A percentile compares a stretch with the other conserved stretches of the same genome.
Evolutionary conservation across 2,329 filamentous ascomycete genomes (phyloP).

Genomic region (Colletotrichum limetticola): DNA sequence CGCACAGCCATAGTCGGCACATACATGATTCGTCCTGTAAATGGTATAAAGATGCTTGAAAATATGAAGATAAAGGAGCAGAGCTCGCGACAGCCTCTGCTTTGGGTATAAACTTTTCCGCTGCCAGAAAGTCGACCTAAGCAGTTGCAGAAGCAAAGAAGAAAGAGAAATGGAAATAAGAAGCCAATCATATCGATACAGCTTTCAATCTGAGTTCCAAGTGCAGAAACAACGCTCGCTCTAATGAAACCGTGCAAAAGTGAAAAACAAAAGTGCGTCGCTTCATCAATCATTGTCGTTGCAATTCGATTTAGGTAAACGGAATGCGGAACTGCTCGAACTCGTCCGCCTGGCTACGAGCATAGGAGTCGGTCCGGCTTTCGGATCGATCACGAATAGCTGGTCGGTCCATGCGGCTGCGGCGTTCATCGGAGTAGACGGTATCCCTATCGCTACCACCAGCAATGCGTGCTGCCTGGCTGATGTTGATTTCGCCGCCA

Average conservation of each 20-base stretch:
- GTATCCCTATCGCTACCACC: conserved; percentile 64
- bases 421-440: conserved; percentile 61
- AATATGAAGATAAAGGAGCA: background rate
- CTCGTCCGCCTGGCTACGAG: conserved; percentile 39
- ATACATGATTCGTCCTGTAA: conserved; percentile 29
- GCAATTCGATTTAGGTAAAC: conserved; percentile 22
- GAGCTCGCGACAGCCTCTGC: conserved; percentile 35
- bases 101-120: conserved; percentile 51
- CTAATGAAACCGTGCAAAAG: conserved; percentile 33
- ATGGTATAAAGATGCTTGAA: conserved; percentile 37
- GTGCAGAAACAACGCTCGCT: conserved; percentile 40
- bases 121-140: conserved; percentile 42
- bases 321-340: conserved; percentile 36
- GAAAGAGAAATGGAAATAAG: conserved; percentile 38
- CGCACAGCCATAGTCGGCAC: conserved; percentile 1
- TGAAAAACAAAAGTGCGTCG: conserved; percentile 35
- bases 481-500: conserved; percentile 70
- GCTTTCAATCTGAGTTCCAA: conserved; percentile 29
- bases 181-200: conserved; percentile 32
- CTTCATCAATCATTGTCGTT: conserved; percentile 35
- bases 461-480: conserved; percentile 49
- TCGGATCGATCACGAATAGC: conserved; percentile 57
- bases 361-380: conserved; percentile 62
- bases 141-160: conserved; percentile 40
- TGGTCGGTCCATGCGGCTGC: conserved; percentile 56